Evolutionary conservation across 2,329 filamentous ascomycete genomes (phyloP).

Genomic region (Colletotrichum liriopes): DNA sequence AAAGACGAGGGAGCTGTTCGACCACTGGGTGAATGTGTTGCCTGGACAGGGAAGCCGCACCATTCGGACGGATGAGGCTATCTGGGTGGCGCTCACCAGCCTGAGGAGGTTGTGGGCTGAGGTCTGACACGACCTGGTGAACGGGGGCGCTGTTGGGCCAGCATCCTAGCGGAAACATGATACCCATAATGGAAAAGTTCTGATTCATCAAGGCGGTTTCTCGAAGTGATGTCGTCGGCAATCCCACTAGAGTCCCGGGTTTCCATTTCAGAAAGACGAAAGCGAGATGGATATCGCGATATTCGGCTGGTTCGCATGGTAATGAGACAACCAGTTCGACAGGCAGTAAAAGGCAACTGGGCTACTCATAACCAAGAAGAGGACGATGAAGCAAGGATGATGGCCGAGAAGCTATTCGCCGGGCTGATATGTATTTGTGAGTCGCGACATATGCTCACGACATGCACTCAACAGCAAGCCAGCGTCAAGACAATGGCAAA

Average conservation of each 20-base stretch:
- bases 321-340: not conserved
- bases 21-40: slow-evolving; percentile 87
- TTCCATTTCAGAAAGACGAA: not conserved
- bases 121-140: slow-evolving; percentile 34
- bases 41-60: slow-evolving; percentile 86
- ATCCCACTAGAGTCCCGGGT: not conserved
- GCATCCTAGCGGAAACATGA: slow-evolving; percentile 33
- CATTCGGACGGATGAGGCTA: slow-evolving; percentile 87
- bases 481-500: not conserved
- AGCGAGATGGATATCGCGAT: not conserved
- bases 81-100: slow-evolving; percentile 82
- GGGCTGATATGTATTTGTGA: not conserved
- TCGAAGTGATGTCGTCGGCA: not conserved
- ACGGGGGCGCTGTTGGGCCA: slow-evolving; percentile 7
- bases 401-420: too few relatives aligned
- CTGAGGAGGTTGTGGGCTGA: slow-evolving; percentile 72
- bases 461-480: not conserved
- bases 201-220: not conserved
- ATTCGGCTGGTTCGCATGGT: not conserved
- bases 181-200: slow-evolving; percentile 40
- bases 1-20: slow-evolving; percentile 80
- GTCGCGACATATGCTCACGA: not conserved
- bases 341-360: not conserved
- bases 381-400: too few relatives aligned
- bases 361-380: too few relatives aligned